These are phyloP conservation scores for Serpula lacrymans DNA, from an alignment of 768 basidiomycete genomes.

Conservation along the genomic window DNA sequence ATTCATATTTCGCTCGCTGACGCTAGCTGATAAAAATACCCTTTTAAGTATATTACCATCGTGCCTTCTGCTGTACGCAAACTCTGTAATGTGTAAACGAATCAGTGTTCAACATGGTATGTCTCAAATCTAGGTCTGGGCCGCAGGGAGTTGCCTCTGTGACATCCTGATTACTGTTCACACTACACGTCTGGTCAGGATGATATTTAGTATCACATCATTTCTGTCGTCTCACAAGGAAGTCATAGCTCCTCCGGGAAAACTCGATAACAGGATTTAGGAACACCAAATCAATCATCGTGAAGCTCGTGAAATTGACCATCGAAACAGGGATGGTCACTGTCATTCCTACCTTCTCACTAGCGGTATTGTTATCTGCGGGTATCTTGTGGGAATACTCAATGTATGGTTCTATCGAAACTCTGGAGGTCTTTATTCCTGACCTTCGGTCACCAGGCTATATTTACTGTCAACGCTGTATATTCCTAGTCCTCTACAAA, in stretches of 20 bases:
- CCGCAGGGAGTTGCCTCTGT: neutral
- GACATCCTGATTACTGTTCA: neutral
- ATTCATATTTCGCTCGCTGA: neutral
- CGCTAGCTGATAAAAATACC: neutral
- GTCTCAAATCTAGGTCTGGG: neutral
- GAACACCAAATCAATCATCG: neutral
- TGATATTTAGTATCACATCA: neutral
- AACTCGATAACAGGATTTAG: neutral
- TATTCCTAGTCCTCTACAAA: neutral
- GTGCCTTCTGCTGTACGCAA: too few relatives aligned
- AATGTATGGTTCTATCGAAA: too few relatives aligned
- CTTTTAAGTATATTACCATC: neutral
- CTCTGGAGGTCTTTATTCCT: too few relatives aligned
- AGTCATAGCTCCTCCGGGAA: neutral
- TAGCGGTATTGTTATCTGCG: slow-evolving; percentile 5
- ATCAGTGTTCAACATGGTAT: too few relatives aligned
- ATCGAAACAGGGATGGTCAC: slow-evolving; percentile 1
- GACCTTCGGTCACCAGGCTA: neutral
- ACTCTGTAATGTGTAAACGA: too few relatives aligned
- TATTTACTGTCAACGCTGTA: neutral
- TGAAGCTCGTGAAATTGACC: neutral
- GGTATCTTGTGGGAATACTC: too few relatives aligned
- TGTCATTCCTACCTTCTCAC: slow-evolving; percentile 1
- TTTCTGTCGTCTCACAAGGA: neutral
- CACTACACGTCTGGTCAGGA: neutral